These are phyloP conservation scores for Passalora sequoiae DNA, from an alignment of 2,329 filamentous ascomycete species.

Conservation along the genomic window DNA sequence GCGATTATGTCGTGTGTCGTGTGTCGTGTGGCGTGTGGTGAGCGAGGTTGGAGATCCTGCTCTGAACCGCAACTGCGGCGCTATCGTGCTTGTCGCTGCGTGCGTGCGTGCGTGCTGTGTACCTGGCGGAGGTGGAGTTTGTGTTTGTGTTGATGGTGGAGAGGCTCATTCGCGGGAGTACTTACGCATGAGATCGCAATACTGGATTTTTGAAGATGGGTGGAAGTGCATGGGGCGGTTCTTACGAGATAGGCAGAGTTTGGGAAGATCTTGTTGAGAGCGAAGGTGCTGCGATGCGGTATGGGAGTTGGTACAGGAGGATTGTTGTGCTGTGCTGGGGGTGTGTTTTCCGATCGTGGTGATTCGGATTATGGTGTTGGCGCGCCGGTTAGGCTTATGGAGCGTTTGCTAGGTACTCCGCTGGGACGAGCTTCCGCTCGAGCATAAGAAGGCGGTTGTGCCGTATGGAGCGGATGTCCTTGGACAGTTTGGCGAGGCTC, in stretches of 20 bases:
- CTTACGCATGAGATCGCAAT: conserved; percentile 9
- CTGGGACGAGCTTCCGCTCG: conserved; percentile 8
- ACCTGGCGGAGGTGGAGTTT: conserved; percentile 10
- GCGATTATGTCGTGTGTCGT: too few relatives aligned
- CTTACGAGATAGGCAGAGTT: neutral
- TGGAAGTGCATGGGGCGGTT: conserved; percentile 18
- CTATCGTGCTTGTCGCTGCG: conserved; percentile 15
- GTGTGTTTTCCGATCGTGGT: conserved; percentile 13
- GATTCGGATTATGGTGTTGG: conserved; percentile 15
- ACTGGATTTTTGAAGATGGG: conserved; percentile 15
- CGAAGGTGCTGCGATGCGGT: conserved; percentile 11
- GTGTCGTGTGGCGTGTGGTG: too few relatives aligned
- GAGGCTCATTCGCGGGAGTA: conserved; percentile 1
- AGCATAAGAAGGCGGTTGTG: conserved; percentile 10
- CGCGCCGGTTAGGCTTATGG: conserved; percentile 16
- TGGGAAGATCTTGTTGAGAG: conserved; percentile 7
- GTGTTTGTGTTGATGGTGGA: conserved; percentile 5
- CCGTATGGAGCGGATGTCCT: conserved; percentile 10
- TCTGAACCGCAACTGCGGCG: conserved; percentile 14
- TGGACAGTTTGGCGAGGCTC: conserved; percentile 10
- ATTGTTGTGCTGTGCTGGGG: conserved; percentile 16
- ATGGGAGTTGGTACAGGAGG: conserved; percentile 10
- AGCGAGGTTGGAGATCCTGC: too few relatives aligned
- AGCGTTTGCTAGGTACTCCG: conserved; percentile 9
- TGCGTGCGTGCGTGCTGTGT: conserved; percentile 8